Evolutionary conservation across 768 basidiomycete species (phyloP), one percentile per base, ranked within the genome.

Genomic region (Lactarius quietus): DNA sequence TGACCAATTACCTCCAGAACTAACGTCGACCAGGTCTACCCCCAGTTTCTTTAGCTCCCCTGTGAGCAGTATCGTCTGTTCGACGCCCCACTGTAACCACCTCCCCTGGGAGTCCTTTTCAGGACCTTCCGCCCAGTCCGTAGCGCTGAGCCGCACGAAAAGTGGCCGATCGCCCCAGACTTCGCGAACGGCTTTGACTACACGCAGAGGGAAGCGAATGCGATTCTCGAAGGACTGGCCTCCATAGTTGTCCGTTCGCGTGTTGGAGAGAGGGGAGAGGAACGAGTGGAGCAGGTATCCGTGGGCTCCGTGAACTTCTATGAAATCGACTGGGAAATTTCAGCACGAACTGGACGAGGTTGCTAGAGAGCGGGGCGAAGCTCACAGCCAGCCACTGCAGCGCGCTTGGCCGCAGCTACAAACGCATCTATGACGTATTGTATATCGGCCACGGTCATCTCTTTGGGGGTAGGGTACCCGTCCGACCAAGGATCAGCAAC

Each of bases 21-120:
- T 86, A 56, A 82, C 81, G 74, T 95, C 90, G 57, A 95, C 73
- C n/a, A 95, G 76, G 72, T 93, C 92, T 15, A 93, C 80, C 9
- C 88, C 89, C 6, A 85, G 68, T 61, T 84, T 78, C 70, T 82
- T 73, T 70, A 93, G 73, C 72, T 84, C 81, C 17, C 80, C 80
- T 2, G 80, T 79, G 35, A 86, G 79, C 38, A 86, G 70, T 36
- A 79, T 86, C 72, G 83, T 89, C 75, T 94, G 92, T 71, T 92
- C 86, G 59, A 92, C 78, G 14, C 91, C 92, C 89, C 91, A 91
- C 59, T 84, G 81, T 63, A 78, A 80, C 83, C 83, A 91, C 61
- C 76, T 74, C 17, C 83, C 86, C 23, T 83, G 73, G 8, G 72
- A 78, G 75, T 77, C 82, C 73, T 79, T 81, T 76, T 84, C 89